A percentile compares a stretch with the other conserved stretches of the same genome.
phyloP scores from a whole-genome alignment of 176 grass and related monocot species.

The Triticum monococcum region DNA sequence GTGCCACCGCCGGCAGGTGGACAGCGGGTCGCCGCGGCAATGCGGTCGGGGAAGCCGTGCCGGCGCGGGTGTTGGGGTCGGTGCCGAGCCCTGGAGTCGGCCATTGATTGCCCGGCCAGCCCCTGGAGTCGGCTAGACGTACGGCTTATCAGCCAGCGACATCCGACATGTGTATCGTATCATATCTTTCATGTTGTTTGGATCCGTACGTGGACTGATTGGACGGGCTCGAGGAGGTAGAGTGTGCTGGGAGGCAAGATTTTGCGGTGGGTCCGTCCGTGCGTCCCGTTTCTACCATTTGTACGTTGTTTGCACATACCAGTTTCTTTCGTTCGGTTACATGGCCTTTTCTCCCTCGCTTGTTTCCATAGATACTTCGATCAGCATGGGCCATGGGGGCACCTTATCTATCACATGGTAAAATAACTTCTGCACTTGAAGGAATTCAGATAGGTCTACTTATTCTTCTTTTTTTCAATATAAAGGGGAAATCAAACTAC shows the following conservation, averaged over 20 bases:
- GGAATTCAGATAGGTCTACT: too few species aligned
- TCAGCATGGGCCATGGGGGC: too few species aligned
- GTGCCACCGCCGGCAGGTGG: background rate
- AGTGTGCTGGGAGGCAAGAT: background rate
- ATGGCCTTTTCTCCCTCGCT: too few species aligned
- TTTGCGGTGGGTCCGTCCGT: background rate
- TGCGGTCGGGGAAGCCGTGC: background rate
- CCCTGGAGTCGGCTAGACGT: background rate
- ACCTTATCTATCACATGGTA: background rate
- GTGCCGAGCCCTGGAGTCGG: slow-evolving; percentile 91
- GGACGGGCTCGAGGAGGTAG: background rate
- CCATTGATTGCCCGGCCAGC: slow-evolving; percentile 1
- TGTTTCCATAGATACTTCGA: too few species aligned
- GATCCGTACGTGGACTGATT: background rate
- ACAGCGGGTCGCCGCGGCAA: background rate
- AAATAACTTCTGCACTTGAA: background rate
- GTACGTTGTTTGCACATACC: background rate
- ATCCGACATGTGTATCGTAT: background rate
- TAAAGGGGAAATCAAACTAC: too few species aligned
- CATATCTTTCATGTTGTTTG: background rate
- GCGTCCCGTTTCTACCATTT: background rate
- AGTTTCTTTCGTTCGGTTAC: background rate
- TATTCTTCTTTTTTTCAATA: too few species aligned
- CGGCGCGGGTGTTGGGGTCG: slow-evolving; percentile 53
- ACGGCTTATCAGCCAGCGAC: background rate